Conservation (phyloP, 305 asterid genomes). For the Fraxinus velutina region DNA sequence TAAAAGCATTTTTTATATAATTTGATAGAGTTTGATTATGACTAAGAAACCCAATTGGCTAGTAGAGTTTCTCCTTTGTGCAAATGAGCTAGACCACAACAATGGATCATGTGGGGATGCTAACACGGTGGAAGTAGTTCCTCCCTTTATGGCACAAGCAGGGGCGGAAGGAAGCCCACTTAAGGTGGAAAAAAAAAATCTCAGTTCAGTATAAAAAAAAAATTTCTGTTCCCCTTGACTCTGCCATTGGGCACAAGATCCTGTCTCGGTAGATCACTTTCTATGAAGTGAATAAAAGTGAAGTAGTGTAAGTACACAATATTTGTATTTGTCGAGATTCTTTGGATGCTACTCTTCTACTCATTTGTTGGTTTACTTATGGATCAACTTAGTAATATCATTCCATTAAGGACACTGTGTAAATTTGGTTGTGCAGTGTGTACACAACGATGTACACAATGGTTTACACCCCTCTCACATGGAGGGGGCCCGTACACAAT, state of each 20-base stretch:
- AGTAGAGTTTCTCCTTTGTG: not conserved
- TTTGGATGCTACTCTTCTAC: not conserved
- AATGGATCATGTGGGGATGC: not conserved
- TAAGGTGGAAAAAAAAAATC: too few species aligned
- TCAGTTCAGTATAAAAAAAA: not conserved
- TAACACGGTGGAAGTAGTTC: not conserved
- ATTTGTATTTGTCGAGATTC: not conserved
- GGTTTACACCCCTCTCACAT: too few species aligned
- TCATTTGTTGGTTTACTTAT: not conserved
- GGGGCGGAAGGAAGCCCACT: not conserved
- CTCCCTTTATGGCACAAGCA: not conserved
- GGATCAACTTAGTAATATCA: not conserved
- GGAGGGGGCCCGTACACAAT: too few species aligned
- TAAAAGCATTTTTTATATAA: not conserved
- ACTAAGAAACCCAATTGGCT: not conserved
- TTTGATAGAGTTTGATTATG: not conserved
- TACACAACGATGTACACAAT: too few species aligned
- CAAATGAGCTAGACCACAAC: not conserved
- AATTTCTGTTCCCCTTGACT: not conserved
- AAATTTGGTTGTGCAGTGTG: not conserved
- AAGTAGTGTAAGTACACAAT: not conserved
- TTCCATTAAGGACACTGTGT: not conserved
- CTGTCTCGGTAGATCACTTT: not conserved
- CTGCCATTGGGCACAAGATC: not conserved
- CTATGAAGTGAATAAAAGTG: not conserved